Percentiles rank a stretch among this genome's conserved stretches.
Evolutionary conservation across 2,329 filamentous ascomycete species (phyloP).

Genomic region (Akanthomyces dipterigenus): DNA sequence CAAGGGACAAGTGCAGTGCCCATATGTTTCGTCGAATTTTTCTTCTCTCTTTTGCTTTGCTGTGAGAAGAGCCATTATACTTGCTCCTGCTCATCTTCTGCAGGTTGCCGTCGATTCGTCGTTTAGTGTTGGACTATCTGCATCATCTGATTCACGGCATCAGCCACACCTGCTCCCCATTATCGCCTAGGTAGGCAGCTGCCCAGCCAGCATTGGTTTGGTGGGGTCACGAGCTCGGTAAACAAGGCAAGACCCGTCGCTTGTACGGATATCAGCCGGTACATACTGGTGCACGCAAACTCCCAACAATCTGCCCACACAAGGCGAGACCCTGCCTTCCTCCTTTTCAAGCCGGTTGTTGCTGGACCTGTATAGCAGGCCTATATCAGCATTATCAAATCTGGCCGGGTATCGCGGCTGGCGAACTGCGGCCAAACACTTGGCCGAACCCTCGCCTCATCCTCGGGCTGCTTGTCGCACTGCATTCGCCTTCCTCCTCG

Average conservation of each 20-base stretch:
- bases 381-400: not conserved
- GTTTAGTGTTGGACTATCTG: not conserved
- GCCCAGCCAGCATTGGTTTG: conserved; percentile 3
- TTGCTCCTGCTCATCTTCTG: not conserved
- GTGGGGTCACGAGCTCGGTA: conserved; percentile 8
- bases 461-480: not conserved
- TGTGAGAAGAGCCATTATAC: not conserved
- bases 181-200: conserved; percentile 2
- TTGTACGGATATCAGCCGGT: not conserved
- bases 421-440: not conserved
- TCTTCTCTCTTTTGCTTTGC: not conserved
- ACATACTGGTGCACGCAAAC: not conserved
- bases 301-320: not conserved
- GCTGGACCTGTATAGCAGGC: not conserved
- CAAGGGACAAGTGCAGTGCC: not conserved
- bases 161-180: not conserved
- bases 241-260: conserved; percentile 1
- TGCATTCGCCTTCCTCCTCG: not conserved
- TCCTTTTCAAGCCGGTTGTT: not conserved
- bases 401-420: not conserved
- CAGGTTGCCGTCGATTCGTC: not conserved
- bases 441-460: not conserved
- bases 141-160: not conserved
- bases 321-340: not conserved
- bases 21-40: too few species aligned